phyloP scores from a whole-genome alignment of 441 rosid species.

The Populus hybrid region DNA sequence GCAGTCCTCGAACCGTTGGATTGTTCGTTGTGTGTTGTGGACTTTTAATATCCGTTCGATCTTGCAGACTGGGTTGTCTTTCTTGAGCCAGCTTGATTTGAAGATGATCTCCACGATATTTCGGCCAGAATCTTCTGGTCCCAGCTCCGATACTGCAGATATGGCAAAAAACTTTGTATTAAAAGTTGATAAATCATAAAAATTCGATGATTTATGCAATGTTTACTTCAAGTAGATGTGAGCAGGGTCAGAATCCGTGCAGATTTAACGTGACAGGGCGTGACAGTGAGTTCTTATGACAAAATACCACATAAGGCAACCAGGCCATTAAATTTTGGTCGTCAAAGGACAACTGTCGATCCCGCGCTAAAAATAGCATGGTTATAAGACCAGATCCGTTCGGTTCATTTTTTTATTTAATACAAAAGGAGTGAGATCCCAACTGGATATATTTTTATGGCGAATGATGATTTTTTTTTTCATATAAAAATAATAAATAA shows the following conservation, averaged over 20 bases:
- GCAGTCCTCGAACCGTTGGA: constrained; percentile 96
- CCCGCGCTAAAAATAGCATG: constrained; percentile 2
- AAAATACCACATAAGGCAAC: constrained; percentile 9
- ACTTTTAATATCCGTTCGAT: constrained; percentile 95
- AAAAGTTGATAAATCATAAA: constrained; percentile 2
- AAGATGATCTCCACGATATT: constrained; percentile 97
- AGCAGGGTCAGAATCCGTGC: not conserved
- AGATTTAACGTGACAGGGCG: not conserved
- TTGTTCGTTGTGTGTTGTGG: constrained; percentile 87
- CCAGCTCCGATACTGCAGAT: constrained; percentile 82
- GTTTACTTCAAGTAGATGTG: not conserved
- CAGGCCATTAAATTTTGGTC: constrained; percentile 5
- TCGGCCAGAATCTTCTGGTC: constrained; percentile 93
- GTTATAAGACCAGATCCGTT: too few species aligned
- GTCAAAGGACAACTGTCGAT: constrained; percentile 34
- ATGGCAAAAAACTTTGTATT: not conserved
- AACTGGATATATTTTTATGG: not conserved
- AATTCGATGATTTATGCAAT: not conserved
- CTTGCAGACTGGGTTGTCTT: constrained; percentile 69
- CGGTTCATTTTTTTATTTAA: not conserved
- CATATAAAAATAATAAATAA: too few species aligned
- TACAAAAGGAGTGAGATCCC: constrained; percentile 1
- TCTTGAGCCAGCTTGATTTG: constrained; percentile 97
- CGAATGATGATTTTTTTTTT: too few species aligned
- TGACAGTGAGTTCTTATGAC: not conserved